Conservation (phyloP, 805 yeast genomes). For the Starmerella cellae region DNA sequence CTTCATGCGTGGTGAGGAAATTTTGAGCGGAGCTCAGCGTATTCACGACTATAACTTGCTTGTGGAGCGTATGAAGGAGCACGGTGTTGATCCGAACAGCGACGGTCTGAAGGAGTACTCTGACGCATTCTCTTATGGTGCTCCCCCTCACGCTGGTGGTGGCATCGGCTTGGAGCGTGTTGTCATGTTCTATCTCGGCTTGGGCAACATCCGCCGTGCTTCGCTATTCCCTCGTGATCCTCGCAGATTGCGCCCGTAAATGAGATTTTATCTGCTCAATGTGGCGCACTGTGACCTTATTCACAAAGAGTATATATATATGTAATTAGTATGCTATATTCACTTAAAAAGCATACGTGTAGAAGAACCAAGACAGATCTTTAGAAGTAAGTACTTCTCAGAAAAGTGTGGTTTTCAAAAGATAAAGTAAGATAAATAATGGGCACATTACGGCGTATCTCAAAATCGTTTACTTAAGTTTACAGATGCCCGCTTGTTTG, state of each 20-base stretch:
- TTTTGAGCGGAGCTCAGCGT: slow-evolving; percentile 99
- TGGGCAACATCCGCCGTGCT: slow-evolving; percentile 97
- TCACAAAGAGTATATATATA: too few relatives aligned
- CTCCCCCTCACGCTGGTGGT: slow-evolving; percentile 99
- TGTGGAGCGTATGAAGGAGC: slow-evolving; percentile 65
- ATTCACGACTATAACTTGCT: slow-evolving; percentile 83
- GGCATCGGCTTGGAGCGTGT: slow-evolving; percentile 99
- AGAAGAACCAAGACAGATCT: background rate
- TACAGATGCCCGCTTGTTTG: slow-evolving; percentile 14
- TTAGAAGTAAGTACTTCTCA: too few relatives aligned
- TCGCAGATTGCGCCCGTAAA: slow-evolving; percentile 66
- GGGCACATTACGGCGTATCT: too few relatives aligned
- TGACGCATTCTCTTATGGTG: slow-evolving; percentile 85
- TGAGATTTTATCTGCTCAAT: too few relatives aligned
- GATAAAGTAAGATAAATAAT: too few relatives aligned
- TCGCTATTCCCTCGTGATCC: slow-evolving; percentile 99
- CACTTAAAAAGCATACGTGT: background rate
- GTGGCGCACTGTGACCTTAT: too few relatives aligned
- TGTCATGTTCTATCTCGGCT: slow-evolving; percentile 92
- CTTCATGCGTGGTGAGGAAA: slow-evolving; percentile 99
- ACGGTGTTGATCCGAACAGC: slow-evolving; percentile 64
- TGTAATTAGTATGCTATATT: too few relatives aligned
- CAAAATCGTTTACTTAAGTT: too few relatives aligned
- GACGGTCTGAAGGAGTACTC: slow-evolving; percentile 85
- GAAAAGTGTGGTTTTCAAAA: too few relatives aligned